Conservation (phyloP, 2,329 filamentous ascomycete genomes). For the Arthroderma sp. region DNA sequence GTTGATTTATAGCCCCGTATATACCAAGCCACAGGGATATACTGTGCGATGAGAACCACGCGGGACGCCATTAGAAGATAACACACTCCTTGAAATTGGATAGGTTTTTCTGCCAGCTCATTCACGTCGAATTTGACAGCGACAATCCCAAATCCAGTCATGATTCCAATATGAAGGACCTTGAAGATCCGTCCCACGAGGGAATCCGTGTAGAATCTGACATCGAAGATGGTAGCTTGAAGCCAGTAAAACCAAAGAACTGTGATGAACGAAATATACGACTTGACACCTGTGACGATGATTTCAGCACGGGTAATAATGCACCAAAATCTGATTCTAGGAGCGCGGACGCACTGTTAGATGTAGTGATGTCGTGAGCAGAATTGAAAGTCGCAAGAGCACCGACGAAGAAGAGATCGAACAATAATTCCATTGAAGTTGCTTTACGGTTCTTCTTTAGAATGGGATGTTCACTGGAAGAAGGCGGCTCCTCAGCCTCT, state of each 20-base stretch:
- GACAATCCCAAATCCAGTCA: slow-evolving; percentile 54
- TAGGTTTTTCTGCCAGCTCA: slow-evolving; percentile 10
- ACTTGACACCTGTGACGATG: slow-evolving; percentile 26
- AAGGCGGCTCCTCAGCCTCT: not conserved
- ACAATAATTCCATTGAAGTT: slow-evolving; percentile 45
- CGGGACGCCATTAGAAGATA: slow-evolving; percentile 41
- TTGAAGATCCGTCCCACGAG: slow-evolving; percentile 51
- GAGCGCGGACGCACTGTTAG: not conserved
- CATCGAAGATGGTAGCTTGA: slow-evolving; percentile 51
- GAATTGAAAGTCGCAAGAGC: slow-evolving; percentile 52
- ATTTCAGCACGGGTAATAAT: no score
- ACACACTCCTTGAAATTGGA: slow-evolving; percentile 28
- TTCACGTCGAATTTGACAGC: slow-evolving; percentile 32
- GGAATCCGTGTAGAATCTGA: slow-evolving; percentile 53
- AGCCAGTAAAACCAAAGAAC: slow-evolving; percentile 60
- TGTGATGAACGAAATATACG: slow-evolving; percentile 44
- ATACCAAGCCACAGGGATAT: slow-evolving; percentile 31
- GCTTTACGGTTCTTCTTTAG: slow-evolving; percentile 20
- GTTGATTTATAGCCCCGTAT: slow-evolving; percentile 17
- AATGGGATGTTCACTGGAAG: not conserved
- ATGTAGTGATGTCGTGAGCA: slow-evolving; percentile 41
- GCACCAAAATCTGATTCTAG: not conserved
- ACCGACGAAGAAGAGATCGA: slow-evolving; percentile 51
- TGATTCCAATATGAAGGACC: slow-evolving; percentile 49
- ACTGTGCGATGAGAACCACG: slow-evolving; percentile 43